Conservation (phyloP, 2,329 filamentous ascomycete species). For the Penicillium freii region DNA sequence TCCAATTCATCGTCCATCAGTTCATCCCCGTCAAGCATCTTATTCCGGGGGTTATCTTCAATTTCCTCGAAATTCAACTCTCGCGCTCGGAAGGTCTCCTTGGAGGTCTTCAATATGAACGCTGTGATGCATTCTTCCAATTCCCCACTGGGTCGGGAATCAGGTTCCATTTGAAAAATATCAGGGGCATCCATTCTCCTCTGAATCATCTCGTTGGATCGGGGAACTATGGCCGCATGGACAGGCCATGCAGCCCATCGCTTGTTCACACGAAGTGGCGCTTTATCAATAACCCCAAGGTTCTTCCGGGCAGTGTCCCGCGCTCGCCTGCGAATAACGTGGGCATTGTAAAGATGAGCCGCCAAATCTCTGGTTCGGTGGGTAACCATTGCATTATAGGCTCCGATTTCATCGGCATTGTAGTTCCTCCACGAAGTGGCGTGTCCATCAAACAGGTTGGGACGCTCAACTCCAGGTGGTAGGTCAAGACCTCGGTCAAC, state of each 20-base stretch:
- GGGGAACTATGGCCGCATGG: conserved; percentile 60
- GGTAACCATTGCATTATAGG: conserved; percentile 63
- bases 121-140: conserved; percentile 71
- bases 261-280: conserved; percentile 49
- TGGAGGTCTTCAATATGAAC: conserved; percentile 64
- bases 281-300: conserved; percentile 11
- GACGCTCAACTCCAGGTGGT: conserved; percentile 42
- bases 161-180: conserved; percentile 50
- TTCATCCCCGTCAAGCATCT: conserved; percentile 17
- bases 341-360: conserved; percentile 76
- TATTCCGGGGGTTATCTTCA: conserved; percentile 5
- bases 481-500: conserved; percentile 24
- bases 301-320: conserved; percentile 16
- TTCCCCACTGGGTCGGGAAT: conserved; percentile 55
- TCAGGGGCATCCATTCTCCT: conserved; percentile 52
- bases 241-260: conserved; percentile 87
- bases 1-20: conserved; percentile 9
- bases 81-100: conserved; percentile 57
- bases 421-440: conserved; percentile 76
- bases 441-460: conserved; percentile 60
- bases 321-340: conserved; percentile 60
- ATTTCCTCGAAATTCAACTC: conserved; percentile 31
- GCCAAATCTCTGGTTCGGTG: conserved; percentile 65
- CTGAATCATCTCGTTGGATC: conserved; percentile 51
- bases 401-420: conserved; percentile 77